Percentiles rank a stretch among this genome's conserved stretches.
Evolutionary conservation across 345 rosid species (phyloP).

Genomic region (Cochlearia excelsa): DNA sequence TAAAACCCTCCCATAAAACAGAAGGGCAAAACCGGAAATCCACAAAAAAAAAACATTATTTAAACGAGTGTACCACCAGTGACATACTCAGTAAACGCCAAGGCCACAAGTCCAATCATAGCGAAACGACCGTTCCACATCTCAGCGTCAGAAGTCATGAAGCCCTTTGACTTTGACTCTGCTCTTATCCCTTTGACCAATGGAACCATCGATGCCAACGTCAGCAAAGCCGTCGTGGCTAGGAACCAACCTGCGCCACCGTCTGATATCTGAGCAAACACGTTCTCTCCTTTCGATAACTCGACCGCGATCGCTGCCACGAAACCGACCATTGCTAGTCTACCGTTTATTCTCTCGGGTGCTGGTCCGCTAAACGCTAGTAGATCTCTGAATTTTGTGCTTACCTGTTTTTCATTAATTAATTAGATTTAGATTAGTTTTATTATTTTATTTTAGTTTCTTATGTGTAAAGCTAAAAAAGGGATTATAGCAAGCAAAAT

Average conservation of each 20-base stretch:
- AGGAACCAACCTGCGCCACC: conserved; percentile 64
- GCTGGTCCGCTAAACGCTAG: conserved; percentile 78
- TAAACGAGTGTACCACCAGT: conserved; percentile 54
- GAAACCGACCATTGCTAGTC: conserved; percentile 79
- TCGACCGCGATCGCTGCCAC: conserved; percentile 67
- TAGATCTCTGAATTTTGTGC: conserved; percentile 54
- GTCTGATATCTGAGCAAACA: conserved; percentile 53
- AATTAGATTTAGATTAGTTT: too few species aligned
- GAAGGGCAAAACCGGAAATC: too few species aligned
- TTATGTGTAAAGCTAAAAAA: too few species aligned
- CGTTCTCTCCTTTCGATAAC: conserved; percentile 58
- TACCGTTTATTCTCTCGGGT: conserved; percentile 85
- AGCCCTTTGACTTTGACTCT: conserved; percentile 47
- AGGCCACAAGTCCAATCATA: conserved; percentile 69
- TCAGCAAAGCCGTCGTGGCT: conserved; percentile 47
- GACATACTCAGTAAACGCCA: conserved; percentile 69
- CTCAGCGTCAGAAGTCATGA: conserved; percentile 82
- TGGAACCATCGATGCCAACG: conserved; percentile 63
- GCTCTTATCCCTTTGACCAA: conserved; percentile 55
- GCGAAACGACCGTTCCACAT: conserved; percentile 84
- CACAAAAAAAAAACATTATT: background rate
- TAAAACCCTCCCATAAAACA: background rate
- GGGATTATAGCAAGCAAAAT: too few species aligned
- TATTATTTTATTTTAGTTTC: too few species aligned
- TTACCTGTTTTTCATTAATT: conserved; percentile 30